These are phyloP conservation scores for Pyrus betulifolia DNA, from an alignment of 306 rosid species.

Conservation along the genomic window DNA sequence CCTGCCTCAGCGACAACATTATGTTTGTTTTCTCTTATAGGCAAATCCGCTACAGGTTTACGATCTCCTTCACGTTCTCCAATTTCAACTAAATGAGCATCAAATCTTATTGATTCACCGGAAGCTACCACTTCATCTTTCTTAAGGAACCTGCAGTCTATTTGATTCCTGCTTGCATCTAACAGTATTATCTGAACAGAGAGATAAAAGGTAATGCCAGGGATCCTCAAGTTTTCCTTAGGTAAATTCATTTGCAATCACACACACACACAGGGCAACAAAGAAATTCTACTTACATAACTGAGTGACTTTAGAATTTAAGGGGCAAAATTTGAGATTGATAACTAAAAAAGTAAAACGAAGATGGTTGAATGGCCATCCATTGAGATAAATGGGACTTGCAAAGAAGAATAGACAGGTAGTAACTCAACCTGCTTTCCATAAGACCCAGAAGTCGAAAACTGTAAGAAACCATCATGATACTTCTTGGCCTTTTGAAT, in stretches of 20 bases:
- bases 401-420: constrained; percentile 11
- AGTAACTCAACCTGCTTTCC: constrained; percentile 53
- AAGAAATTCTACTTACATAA: background rate
- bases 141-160: constrained; percentile 62
- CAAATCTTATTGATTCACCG: constrained; percentile 53
- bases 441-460: constrained; percentile 37
- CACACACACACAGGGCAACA: background rate
- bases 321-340: background rate
- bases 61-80: constrained; percentile 47
- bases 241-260: background rate
- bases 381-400: background rate
- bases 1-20: constrained; percentile 15
- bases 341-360: background rate
- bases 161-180: constrained; percentile 49
- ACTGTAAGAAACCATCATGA: constrained; percentile 69
- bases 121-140: constrained; percentile 52
- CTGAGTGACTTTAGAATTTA: background rate
- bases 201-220: constrained; percentile 8
- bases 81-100: constrained; percentile 62
- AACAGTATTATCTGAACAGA: constrained; percentile 52
- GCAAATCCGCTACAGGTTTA: constrained; percentile 24
- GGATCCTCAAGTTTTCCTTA: constrained; percentile 1
- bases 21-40: constrained; percentile 20
- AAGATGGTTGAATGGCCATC: background rate
- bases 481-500: constrained; percentile 82